A percentile compares a stretch with the other conserved stretches of the same genome.
Evolutionary conservation across 805 yeast species (phyloP).

Genomic region (Candida khao-thaluensis): DNA sequence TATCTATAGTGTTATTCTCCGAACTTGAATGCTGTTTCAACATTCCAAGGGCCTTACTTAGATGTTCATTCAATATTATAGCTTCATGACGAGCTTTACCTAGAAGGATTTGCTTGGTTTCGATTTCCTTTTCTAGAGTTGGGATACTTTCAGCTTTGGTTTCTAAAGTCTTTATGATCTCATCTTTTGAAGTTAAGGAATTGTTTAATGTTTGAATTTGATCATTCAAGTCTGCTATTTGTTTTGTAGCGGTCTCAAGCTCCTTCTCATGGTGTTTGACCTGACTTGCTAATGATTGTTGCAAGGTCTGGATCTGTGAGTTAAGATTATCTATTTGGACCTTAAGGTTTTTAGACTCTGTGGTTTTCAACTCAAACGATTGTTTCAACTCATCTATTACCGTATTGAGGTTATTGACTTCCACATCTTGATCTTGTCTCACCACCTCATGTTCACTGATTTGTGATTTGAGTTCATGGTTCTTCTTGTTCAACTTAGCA

Average conservation of each 20-base stretch:
- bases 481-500: conserved; percentile 37
- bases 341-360: conserved; percentile 16
- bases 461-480: conserved; percentile 40
- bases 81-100: conserved; percentile 96
- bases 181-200: conserved; percentile 4
- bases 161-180: conserved; percentile 17
- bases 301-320: background rate
- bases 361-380: conserved; percentile 33
- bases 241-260: background rate
- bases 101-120: conserved; percentile 65
- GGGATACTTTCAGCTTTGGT: conserved; percentile 32
- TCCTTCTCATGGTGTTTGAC: background rate
- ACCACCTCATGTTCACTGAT: conserved; percentile 40
- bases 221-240: conserved; percentile 9
- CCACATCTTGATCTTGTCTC: conserved; percentile 37
- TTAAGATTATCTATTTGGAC: conserved; percentile 1
- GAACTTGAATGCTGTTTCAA: conserved; percentile 69
- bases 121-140: conserved; percentile 55
- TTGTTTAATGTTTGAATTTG: conserved; percentile 11
- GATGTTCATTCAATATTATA: conserved; percentile 87
- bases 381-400: conserved; percentile 46
- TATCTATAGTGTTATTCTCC: conserved; percentile 71
- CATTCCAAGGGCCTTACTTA: conserved; percentile 87
- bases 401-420: conserved; percentile 40
- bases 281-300: background rate